Evolutionary conservation across 208 protist genomes (phyloP).

Genomic region (Chromosphaera perkinsii): DNA sequence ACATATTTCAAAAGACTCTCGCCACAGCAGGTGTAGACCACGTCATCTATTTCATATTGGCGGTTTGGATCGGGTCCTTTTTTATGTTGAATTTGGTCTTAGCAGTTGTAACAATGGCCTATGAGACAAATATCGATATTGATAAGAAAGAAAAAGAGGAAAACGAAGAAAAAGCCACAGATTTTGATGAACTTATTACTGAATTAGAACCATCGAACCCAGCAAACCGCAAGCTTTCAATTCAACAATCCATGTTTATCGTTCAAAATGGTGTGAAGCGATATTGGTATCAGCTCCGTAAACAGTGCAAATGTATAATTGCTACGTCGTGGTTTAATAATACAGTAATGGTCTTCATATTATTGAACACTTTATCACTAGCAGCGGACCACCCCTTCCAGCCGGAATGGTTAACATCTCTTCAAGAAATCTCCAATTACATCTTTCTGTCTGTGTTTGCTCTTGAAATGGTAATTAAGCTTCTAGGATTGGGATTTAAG

Average conservation of each 20-base stretch:
- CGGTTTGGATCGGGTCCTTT: conserved; percentile 16
- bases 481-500: conserved; percentile 3
- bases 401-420: not conserved
- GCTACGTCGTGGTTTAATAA: too few species aligned
- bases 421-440: conserved; percentile 23
- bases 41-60: conserved; percentile 1
- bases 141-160: too few species aligned
- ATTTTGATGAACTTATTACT: not conserved
- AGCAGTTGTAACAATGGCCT: conserved; percentile 17
- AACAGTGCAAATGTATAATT: too few species aligned
- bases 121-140: not conserved
- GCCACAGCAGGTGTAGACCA: not conserved
- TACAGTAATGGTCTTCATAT: conserved; percentile 34
- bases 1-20: conserved; percentile 15
- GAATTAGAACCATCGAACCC: too few species aligned
- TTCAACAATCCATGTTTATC: too few species aligned
- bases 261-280: too few species aligned
- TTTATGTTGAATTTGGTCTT: conserved; percentile 34
- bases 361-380: conserved; percentile 52
- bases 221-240: too few species aligned
- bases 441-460: conserved; percentile 54
- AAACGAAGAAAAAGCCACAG: not conserved
- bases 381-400: conserved; percentile 53
- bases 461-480: conserved; percentile 40
- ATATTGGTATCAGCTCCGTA: too few species aligned